Percentiles rank a stretch among this genome's conserved stretches.
phyloP scores from a whole-genome alignment of 2,329 filamentous ascomycete genomes.

The Botryotinia globosa region DNA sequence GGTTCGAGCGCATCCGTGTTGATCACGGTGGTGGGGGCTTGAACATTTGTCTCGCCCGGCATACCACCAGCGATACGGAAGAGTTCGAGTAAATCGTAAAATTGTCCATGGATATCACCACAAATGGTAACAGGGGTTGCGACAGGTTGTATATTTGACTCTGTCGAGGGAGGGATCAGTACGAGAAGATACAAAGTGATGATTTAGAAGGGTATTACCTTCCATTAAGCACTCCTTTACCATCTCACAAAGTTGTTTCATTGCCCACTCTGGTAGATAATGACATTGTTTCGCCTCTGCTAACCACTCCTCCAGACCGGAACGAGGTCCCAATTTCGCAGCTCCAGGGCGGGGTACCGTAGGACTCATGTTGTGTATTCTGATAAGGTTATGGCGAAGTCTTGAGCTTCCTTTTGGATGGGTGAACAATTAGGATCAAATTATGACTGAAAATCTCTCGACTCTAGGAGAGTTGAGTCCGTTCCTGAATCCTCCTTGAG shows the following conservation, averaged over 20 bases:
- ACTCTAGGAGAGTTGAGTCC: too few species aligned
- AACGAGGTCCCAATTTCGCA: conserved; percentile 77
- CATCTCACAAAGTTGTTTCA: conserved; percentile 98
- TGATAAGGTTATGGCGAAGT: neutral
- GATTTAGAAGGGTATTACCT: conserved; percentile 52
- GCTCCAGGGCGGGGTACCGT: conserved; percentile 76
- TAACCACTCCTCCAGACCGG: conserved; percentile 92
- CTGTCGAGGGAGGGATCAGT: conserved; percentile 47
- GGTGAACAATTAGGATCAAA: neutral
- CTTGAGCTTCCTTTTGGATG: neutral
- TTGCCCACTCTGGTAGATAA: conserved; percentile 90
- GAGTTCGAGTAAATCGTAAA: conserved; percentile 95
- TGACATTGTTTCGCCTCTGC: conserved; percentile 96
- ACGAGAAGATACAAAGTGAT: neutral
- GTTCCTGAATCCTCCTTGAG: conserved; percentile 7
- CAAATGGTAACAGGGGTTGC: conserved; percentile 94
- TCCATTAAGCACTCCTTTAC: conserved; percentile 99
- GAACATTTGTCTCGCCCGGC: conserved; percentile 75
- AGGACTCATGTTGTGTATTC: conserved; percentile 21
- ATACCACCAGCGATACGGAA: conserved; percentile 96
- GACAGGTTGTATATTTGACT: conserved; percentile 99
- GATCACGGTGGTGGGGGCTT: conserved; percentile 72
- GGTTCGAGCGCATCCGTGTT: conserved; percentile 91
- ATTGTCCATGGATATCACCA: conserved; percentile 97
- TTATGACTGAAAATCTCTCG: neutral